Evolutionary conservation across 1,139 yeast genomes (phyloP), one percentile per base, ranked within the genome.

Genomic region (Kodamaea sp.): DNA sequence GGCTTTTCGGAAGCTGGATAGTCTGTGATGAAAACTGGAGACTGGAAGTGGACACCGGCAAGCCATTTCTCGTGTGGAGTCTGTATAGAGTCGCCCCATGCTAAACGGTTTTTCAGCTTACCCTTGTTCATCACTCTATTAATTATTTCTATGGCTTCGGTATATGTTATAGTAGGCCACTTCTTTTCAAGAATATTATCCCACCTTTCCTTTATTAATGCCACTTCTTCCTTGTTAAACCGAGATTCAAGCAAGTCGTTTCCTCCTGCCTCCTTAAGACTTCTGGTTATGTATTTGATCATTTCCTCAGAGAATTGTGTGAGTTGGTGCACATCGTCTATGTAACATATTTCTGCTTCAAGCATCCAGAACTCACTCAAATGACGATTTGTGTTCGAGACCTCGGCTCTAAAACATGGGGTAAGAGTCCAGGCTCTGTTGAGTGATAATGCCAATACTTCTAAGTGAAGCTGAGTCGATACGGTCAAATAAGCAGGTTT

Each of bases 311-410:
- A 78, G 36, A 88, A 75, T 2, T 53, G 52, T 10, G 92, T 81
- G 35, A 94, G 62, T 42, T 83, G 84, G 3, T 57, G 53, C 6
- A 89, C 70, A 10, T 66, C 58, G 8, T 74, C 70, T 2, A 84
- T 63, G 55, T 85, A 85, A 10, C 89, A 80, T 20, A 89, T 58
- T 54, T 94, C 99, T 0, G 90, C 95, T 59, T 94, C 99, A 3
- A 92, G 63, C 97, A 94, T 90, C 97, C 97, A 92, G 59, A 94
- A 94, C 57, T 94, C 99, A 42, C 94, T 78, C 43, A 94, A 63
- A 56, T 94, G 99, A 31, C 98, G 73, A 48, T 81, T 86, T 0
- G 99, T 94, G 49, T 88, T 89, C 34, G 96, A 85, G 32, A 76
- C 76, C 53, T 94, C 99, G 0, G 98, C 98, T 41, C 99, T 68